Evolutionary conservation across 768 basidiomycete genomes (phyloP).

Genomic region (Leccinum uliginosum): DNA sequence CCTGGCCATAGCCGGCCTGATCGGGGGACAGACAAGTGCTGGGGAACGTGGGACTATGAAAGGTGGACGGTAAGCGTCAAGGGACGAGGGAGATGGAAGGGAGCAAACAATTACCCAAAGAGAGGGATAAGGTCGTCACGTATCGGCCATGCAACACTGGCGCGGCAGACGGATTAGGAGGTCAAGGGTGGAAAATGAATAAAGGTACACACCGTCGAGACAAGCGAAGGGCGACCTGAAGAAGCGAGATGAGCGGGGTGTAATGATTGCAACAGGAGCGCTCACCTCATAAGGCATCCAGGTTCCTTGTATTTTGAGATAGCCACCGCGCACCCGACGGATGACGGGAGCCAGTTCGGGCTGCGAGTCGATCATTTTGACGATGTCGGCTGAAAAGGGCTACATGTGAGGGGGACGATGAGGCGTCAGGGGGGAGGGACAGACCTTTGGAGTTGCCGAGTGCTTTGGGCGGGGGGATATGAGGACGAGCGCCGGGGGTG

Average conservation of each 20-base stretch:
- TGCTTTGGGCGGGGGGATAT: slow-evolving; percentile 38
- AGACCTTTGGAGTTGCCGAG: slow-evolving; percentile 86
- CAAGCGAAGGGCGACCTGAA: slow-evolving; percentile 70
- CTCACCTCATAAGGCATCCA: slow-evolving; percentile 91
- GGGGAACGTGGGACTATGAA: slow-evolving; percentile 72
- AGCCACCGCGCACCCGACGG: slow-evolving; percentile 80
- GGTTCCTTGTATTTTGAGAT: slow-evolving; percentile 89
- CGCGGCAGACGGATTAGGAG: slow-evolving; percentile 28
- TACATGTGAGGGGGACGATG: slow-evolving; percentile 10
- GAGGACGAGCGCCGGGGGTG: not conserved
- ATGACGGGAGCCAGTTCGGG: slow-evolving; percentile 81
- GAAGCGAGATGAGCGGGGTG: slow-evolving; percentile 21
- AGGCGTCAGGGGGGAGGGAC: slow-evolving; percentile 13
- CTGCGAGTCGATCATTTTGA: slow-evolving; percentile 89
- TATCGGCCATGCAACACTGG: slow-evolving; percentile 84
- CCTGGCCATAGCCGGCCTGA: slow-evolving; percentile 83
- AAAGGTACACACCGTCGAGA: slow-evolving; percentile 63
- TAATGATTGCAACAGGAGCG: slow-evolving; percentile 1
- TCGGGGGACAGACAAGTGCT: slow-evolving; percentile 80
- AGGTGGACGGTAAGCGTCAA: slow-evolving; percentile 16
- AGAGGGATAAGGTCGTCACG: slow-evolving; percentile 82
- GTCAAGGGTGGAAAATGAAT: slow-evolving; percentile 3
- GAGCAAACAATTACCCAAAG: slow-evolving; percentile 59
- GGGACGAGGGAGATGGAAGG: not conserved
- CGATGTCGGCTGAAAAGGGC: slow-evolving; percentile 69